Percentiles rank a stretch among this genome's conserved stretches.
Evolutionary conservation across 169 alveolate species (phyloP).

Genomic region (Cryptosporidium sp.): DNA sequence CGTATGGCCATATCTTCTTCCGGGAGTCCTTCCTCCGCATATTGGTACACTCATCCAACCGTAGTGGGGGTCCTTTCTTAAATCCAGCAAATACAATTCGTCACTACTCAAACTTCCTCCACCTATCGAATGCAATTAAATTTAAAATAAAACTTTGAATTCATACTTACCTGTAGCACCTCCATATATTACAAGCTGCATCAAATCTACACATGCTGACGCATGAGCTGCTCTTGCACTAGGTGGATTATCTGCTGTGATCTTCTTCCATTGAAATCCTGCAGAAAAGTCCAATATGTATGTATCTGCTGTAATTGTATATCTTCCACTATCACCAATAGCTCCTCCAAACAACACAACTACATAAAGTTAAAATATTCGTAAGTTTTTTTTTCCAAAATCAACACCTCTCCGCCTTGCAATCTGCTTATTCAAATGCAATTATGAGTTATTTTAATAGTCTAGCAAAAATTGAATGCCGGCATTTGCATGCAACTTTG

Average conservation of each 20-base stretch:
- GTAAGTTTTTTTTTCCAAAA: neutral
- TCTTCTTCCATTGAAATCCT: constrained; percentile 88
- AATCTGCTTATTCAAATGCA: neutral
- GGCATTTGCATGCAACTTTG: constrained; percentile 12
- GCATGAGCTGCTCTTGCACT: constrained; percentile 99
- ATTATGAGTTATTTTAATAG: too few relatives aligned
- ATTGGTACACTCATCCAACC: constrained; percentile 98
- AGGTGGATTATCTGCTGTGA: constrained; percentile 91
- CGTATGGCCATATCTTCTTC: constrained; percentile 98
- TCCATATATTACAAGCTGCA: constrained; percentile 96
- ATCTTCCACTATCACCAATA: constrained; percentile 96
- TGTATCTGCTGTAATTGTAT: constrained; percentile 96
- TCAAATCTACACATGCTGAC: constrained; percentile 96
- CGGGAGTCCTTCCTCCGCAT: constrained; percentile 96
- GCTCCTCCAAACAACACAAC: constrained; percentile 96
- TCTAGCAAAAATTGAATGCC: neutral
- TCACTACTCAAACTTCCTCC: constrained; percentile 98
- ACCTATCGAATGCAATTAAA: constrained; percentile 13
- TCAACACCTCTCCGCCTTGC: neutral
- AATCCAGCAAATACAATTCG: constrained; percentile 95
- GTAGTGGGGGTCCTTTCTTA: constrained; percentile 92
- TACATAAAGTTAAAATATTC: neutral
- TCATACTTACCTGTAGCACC: constrained; percentile 96
- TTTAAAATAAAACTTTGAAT: neutral
- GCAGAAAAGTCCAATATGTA: constrained; percentile 89